These are phyloP conservation scores for Tolypocladium cylindrosporum DNA, from an alignment of 2,329 filamentous ascomycete genomes.

Conservation along the genomic window DNA sequence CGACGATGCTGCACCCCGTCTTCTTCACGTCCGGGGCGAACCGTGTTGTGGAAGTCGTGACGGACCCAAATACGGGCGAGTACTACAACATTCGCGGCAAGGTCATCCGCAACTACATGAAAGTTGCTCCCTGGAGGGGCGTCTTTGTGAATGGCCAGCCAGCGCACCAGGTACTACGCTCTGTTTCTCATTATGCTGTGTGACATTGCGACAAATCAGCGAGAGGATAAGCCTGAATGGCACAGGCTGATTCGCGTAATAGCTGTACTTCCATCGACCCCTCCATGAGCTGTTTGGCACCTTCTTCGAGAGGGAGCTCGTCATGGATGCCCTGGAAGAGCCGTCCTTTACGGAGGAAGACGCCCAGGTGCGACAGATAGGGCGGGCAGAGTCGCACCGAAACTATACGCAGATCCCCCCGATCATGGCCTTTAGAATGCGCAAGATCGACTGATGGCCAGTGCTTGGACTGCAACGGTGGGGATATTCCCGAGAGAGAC, in stretches of 20 bases:
- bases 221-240: not conserved
- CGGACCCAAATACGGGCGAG: constrained; percentile 24
- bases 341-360: constrained; percentile 30
- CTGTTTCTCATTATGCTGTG: not conserved
- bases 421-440: constrained; percentile 13
- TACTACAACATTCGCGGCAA: constrained; percentile 23
- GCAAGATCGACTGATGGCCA: not conserved
- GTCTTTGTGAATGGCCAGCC: constrained; percentile 24
- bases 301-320: constrained; percentile 31
- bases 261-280: constrained; percentile 34
- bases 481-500: not conserved
- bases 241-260: not conserved
- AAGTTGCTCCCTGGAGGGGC: constrained; percentile 27
- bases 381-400: constrained; percentile 20
- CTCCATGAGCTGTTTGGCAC: constrained; percentile 31
- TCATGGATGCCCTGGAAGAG: constrained; percentile 36
- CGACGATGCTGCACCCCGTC: constrained; percentile 35
- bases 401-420: constrained; percentile 30
- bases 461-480: too few species aligned
- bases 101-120: constrained; percentile 29
- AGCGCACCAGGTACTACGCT: constrained; percentile 18
- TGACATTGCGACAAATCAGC: not conserved
- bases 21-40: constrained; percentile 35
- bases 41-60: constrained; percentile 26
- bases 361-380: constrained; percentile 8